phyloP scores from a whole-genome alignment of 176 grass and related monocot species.

The Tillandsia fasciculata region DNA sequence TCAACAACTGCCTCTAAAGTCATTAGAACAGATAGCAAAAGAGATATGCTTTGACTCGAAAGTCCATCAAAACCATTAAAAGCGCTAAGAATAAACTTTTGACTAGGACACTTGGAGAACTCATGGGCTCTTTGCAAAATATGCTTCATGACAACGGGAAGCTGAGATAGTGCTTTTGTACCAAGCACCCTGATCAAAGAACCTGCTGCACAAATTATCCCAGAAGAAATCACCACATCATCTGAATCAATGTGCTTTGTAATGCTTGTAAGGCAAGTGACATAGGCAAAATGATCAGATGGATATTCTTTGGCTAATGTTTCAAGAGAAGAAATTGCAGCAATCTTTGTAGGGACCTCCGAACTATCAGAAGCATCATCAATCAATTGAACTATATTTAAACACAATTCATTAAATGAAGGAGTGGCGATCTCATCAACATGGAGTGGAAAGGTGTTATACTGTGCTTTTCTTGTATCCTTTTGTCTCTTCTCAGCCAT shows the following conservation, averaged over 20 bases:
- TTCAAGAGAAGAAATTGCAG: constrained; percentile 82
- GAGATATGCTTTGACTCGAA: constrained; percentile 24
- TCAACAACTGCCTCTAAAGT: constrained; percentile 69
- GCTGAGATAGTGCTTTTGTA: constrained; percentile 65
- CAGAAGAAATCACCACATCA: constrained; percentile 52
- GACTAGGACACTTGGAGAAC: constrained; percentile 42
- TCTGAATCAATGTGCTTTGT: constrained; percentile 44
- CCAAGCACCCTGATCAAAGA: constrained; percentile 74
- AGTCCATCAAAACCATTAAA: constrained; percentile 9
- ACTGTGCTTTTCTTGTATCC: constrained; percentile 29
- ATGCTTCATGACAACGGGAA: constrained; percentile 72
- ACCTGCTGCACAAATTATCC: constrained; percentile 45
- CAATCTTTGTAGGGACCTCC: constrained; percentile 42
- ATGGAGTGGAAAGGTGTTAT: constrained; percentile 24
- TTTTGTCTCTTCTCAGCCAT: constrained; percentile 51
- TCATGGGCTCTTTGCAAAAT: constrained; percentile 51
- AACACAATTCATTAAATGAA: constrained; percentile 54
- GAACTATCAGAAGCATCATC: constrained; percentile 22
- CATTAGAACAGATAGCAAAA: constrained; percentile 48
- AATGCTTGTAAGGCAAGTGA: constrained; percentile 46
- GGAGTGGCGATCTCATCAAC: constrained; percentile 39
- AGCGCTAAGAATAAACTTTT: constrained; percentile 19
- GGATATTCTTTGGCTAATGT: constrained; percentile 60
- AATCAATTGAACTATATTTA: constrained; percentile 67
- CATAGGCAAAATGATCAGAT: constrained; percentile 55